phyloP scores from a whole-genome alignment of 345 rosid species.

The Dipteronia sinensis region DNA sequence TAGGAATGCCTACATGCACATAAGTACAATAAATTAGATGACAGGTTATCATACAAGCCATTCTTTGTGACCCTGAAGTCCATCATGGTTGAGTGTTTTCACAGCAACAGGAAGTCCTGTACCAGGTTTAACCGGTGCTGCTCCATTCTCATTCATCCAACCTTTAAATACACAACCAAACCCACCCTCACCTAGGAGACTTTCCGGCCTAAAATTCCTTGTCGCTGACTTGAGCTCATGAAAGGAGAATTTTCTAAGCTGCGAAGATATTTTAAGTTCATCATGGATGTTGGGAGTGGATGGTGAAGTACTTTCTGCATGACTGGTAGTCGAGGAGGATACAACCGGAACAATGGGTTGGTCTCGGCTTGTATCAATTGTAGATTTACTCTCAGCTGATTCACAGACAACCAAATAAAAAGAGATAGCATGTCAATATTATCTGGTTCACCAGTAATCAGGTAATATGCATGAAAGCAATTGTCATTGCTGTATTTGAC shows the following conservation, averaged over 20 bases:
- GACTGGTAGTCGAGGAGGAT: conserved; percentile 39
- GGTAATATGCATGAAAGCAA: neutral
- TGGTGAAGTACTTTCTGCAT: conserved; percentile 30
- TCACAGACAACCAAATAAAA: conserved; percentile 4
- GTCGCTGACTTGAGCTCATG: conserved; percentile 41
- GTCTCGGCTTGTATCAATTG: conserved; percentile 36
- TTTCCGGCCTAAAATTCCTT: conserved; percentile 40
- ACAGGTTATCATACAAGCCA: conserved; percentile 51
- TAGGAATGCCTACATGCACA: neutral
- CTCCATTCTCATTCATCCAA: conserved; percentile 47
- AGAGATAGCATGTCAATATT: neutral
- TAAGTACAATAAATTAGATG: neutral
- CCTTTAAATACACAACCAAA: conserved; percentile 60
- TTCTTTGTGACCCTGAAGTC: conserved; percentile 64
- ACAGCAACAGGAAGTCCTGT: conserved; percentile 50
- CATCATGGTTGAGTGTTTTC: conserved; percentile 53
- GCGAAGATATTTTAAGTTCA: conserved; percentile 40
- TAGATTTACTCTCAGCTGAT: conserved; percentile 38
- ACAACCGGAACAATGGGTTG: conserved; percentile 33
- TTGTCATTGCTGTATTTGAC: neutral
- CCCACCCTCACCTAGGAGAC: conserved; percentile 50
- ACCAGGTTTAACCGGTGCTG: conserved; percentile 42
- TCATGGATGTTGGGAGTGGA: conserved; percentile 35
- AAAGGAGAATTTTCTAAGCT: conserved; percentile 41
- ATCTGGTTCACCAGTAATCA: neutral